Evolutionary conservation across 106 monocot species (phyloP).

Genomic region (Alisma plantagoaquatica): DNA sequence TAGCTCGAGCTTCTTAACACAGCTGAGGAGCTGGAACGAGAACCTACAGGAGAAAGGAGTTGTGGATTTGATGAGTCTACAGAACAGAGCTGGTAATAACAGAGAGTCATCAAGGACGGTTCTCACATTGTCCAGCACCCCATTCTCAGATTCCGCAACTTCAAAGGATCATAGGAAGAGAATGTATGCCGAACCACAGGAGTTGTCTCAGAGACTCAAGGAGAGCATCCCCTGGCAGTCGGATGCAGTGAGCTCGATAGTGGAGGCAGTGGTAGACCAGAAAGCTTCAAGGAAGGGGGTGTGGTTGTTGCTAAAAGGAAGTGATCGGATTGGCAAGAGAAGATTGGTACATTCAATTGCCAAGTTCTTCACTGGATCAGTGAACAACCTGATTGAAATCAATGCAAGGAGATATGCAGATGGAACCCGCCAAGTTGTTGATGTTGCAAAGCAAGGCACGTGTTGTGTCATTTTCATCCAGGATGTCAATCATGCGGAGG

Average conservation of each 20-base stretch:
- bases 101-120: not conserved
- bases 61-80: too few relatives aligned
- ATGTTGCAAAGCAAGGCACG: slow-evolving; percentile 18
- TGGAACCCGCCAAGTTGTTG: slow-evolving; percentile 2
- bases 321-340: slow-evolving; percentile 47
- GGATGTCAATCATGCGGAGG: slow-evolving; percentile 22
- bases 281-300: slow-evolving; percentile 14
- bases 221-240: slow-evolving; percentile 87
- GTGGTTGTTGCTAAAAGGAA: slow-evolving; percentile 54
- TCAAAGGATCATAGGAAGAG: slow-evolving; percentile 16
- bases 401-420: slow-evolving; percentile 14
- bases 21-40: not conserved
- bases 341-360: slow-evolving; percentile 39
- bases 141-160: slow-evolving; percentile 45
- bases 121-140: slow-evolving; percentile 32
- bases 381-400: slow-evolving; percentile 19
- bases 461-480: slow-evolving; percentile 46
- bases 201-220: slow-evolving; percentile 24
- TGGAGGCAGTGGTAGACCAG: slow-evolving; percentile 35
- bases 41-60: not conserved
- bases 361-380: slow-evolving; percentile 31
- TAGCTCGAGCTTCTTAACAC: not conserved
- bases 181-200: slow-evolving; percentile 9
- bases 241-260: slow-evolving; percentile 33
- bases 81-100: too few relatives aligned